Base-by-base conservation (phyloP, 2,329 filamentous ascomycete genomes). In the Cordyceps militaris region DNA sequence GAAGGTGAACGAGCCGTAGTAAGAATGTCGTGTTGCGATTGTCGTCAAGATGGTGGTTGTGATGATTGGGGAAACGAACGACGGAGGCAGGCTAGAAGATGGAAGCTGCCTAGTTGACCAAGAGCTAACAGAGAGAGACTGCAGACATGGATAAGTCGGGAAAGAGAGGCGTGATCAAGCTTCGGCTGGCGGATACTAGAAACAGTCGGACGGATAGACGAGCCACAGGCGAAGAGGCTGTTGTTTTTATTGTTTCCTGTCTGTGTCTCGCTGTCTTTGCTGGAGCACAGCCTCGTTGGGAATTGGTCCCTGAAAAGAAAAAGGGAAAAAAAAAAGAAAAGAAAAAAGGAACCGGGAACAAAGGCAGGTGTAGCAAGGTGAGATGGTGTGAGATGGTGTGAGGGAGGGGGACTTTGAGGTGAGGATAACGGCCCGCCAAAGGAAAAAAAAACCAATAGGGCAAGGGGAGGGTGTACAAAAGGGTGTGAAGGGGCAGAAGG, bases 321-420 rank as follows among this genome's bases (percentile, higher is more conserved):
- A 16, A 23, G n/a, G 10, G 7, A 32, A 49, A 36, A 16, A 19
- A 47, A 30, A 24, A 49, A 16, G n/a, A 13, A 28, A 30, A 7
- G 40, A 32, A 14, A 34, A 49, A 36, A 5, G 16, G 28, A 36
- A 47, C 30, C 8, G 21, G 23, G 23, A 48, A 28, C 16, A 56
- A 30, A 56, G 14, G 30, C 14, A 56, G 52, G 52, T 56, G 52
- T 47, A 56, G 52, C 32, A 34, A 56, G 52, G 52, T 56, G 52
- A 47, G 43, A 28, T 56, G 52, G 49, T 42, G 52, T 56, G 52
- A 47, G 43, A 28, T 56, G 52, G 49, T 42, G 36, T 42, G 36
- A 28, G 49, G 28, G 48, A 23, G 48, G 34, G 49, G 32, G 53
- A 26, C 34, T 49, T 56, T 42, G 53, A 56, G 53, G 53, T 56